A percentile compares a stretch with the other conserved stretches of the same genome.
Conservation (phyloP, 2,329 filamentous ascomycete species). For the Sordariomycetes sp. region DNA sequence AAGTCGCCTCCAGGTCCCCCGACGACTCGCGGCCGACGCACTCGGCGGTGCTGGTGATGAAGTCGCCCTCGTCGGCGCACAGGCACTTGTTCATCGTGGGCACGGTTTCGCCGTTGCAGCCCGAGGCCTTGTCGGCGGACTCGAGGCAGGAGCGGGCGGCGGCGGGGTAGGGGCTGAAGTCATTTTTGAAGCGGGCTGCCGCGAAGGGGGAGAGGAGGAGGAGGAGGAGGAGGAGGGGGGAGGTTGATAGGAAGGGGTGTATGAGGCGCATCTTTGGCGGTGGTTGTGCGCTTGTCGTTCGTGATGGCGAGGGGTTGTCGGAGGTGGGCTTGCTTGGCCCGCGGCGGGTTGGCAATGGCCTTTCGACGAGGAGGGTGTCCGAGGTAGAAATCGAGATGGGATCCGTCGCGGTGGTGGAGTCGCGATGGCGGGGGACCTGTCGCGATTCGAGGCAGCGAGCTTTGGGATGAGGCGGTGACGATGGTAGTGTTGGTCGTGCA, state of each 20-base stretch:
- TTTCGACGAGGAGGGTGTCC: too few species aligned
- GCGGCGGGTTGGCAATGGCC: too few species aligned
- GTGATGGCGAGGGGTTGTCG: not conserved
- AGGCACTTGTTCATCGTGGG: constrained; percentile 32
- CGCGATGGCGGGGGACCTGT: too few species aligned
- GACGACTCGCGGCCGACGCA: constrained; percentile 26
- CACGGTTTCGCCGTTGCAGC: constrained; percentile 25
- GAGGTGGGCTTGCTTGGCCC: not conserved
- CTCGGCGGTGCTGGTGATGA: constrained; percentile 29
- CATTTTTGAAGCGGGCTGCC: constrained; percentile 12
- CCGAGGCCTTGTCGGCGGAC: constrained; percentile 20
- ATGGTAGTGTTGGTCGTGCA: too few species aligned
- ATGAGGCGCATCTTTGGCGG: not conserved
- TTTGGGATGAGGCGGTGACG: too few species aligned
- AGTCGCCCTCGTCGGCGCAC: constrained; percentile 31
- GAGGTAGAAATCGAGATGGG: too few species aligned
- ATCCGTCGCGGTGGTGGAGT: too few species aligned
- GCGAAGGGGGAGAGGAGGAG: constrained; percentile 11
- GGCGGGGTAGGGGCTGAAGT: constrained; percentile 20
- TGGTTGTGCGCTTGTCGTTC: not conserved
- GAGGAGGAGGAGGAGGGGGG: constrained; percentile 14
- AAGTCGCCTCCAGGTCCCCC: constrained; percentile 25
- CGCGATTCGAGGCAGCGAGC: too few species aligned
- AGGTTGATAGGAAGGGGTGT: constrained; percentile 11
- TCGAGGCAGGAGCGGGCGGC: constrained; percentile 25